These are phyloP conservation scores for Coprinellus aureogranulatus DNA, from an alignment of 768 basidiomycete species.

Conservation along the genomic window DNA sequence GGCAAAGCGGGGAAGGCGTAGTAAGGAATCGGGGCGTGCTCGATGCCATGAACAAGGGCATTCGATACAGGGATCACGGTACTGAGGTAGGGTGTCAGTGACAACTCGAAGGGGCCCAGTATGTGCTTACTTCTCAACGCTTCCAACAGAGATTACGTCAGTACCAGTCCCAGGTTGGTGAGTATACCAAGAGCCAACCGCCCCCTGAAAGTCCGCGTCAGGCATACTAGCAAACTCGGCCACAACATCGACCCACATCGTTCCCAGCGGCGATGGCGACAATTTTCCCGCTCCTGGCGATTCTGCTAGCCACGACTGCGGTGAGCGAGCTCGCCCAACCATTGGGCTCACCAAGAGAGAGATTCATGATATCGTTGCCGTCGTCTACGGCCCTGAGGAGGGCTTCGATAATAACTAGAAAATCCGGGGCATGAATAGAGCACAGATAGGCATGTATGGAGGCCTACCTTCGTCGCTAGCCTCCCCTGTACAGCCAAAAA, in stretches of 20 bases:
- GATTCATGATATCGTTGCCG: constrained; percentile 59
- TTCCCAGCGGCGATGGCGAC: constrained; percentile 67
- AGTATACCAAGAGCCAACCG: constrained; percentile 61
- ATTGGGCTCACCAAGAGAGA: constrained; percentile 59
- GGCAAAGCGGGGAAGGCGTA: constrained; percentile 48
- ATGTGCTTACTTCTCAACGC: constrained; percentile 48
- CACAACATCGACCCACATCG: constrained; percentile 32
- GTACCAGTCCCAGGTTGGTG: constrained; percentile 51
- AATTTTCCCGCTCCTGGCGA: constrained; percentile 55
- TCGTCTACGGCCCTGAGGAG: constrained; percentile 50
- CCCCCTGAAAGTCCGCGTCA: constrained; percentile 25
- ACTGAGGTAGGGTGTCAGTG: too few relatives aligned
- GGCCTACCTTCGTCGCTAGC: constrained; percentile 51
- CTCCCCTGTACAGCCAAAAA: constrained; percentile 58
- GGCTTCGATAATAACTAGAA: constrained; percentile 42
- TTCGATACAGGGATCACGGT: constrained; percentile 57
- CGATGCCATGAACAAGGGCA: constrained; percentile 48
- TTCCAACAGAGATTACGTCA: constrained; percentile 55
- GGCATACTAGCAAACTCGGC: neutral
- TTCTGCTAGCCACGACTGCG: constrained; percentile 56
- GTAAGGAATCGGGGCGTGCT: constrained; percentile 52
- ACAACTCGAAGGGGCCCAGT: too few relatives aligned
- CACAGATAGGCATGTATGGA: neutral
- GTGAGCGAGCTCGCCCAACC: constrained; percentile 62
- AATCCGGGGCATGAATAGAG: neutral